These are phyloP conservation scores for Narthecium ossifragum DNA, from an alignment of 106 monocot genomes.

Conservation along the genomic window DNA sequence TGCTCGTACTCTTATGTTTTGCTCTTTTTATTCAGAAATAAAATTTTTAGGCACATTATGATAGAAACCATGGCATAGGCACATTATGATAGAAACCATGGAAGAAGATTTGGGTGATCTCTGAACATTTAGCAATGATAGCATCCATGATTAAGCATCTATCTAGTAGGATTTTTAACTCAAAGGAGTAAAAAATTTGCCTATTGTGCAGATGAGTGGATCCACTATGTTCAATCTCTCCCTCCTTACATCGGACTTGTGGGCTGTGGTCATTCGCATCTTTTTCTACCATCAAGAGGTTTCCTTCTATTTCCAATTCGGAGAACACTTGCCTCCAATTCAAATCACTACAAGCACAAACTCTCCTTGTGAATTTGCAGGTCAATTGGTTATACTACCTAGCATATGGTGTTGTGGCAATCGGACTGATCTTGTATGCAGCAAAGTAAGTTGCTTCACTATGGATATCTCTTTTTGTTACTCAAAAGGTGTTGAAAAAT, in stretches of 20 bases:
- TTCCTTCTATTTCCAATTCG: neutral
- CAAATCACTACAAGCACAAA: neutral
- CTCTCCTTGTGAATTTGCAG: conserved; percentile 14
- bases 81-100: neutral
- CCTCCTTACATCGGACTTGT: conserved; percentile 73
- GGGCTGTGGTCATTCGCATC: conserved; percentile 56
- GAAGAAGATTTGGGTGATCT: too few species aligned
- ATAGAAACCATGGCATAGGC: neutral
- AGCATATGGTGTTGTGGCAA: conserved; percentile 38
- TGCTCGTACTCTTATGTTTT: too few species aligned
- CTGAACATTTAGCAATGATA: too few species aligned
- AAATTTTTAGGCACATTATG: neutral
- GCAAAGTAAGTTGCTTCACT: conserved; percentile 51
- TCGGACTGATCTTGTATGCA: conserved; percentile 56
- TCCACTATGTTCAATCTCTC: conserved; percentile 72
- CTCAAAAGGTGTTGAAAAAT: too few species aligned
- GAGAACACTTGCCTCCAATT: too few species aligned
- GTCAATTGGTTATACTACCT: conserved; percentile 66
- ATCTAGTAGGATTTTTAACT: neutral
- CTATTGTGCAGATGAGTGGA: conserved; percentile 57
- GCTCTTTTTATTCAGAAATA: neutral
- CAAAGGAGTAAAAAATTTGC: neutral
- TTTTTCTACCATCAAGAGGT: conserved; percentile 65
- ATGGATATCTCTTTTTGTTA: too few species aligned
- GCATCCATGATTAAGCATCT: too few species aligned